These are phyloP conservation scores for Teratosphaeria gauchensis DNA, from an alignment of 2,329 filamentous ascomycete species.

Conservation along the genomic window DNA sequence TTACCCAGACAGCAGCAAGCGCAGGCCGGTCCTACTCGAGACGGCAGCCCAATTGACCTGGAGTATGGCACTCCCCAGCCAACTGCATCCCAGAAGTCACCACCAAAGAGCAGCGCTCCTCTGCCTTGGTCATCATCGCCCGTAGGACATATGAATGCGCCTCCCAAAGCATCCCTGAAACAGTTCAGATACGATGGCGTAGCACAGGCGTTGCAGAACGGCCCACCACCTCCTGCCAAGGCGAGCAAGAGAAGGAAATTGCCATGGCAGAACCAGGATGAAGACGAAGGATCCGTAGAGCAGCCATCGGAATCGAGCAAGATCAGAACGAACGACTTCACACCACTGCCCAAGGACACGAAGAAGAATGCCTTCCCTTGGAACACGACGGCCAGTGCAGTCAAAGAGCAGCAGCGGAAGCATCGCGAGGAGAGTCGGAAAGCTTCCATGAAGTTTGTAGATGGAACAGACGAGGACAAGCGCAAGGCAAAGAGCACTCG, in stretches of 20 bases:
- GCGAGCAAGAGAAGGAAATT: constrained; percentile 47
- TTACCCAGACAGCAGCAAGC: constrained; percentile 17
- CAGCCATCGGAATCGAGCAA: constrained; percentile 9
- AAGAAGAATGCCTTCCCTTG: constrained; percentile 44
- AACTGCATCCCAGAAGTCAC: constrained; percentile 24
- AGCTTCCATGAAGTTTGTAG: constrained; percentile 36
- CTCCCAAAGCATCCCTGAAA: neutral
- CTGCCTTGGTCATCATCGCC: constrained; percentile 58
- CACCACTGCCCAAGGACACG: neutral
- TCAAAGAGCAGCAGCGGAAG: constrained; percentile 70
- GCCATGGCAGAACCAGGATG: constrained; percentile 4
- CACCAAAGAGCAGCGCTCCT: constrained; percentile 43
- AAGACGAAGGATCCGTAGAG: constrained; percentile 4
- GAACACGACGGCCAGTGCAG: constrained; percentile 63
- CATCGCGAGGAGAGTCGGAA: constrained; percentile 55
- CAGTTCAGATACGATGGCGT: constrained; percentile 1
- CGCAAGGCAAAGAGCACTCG: constrained; percentile 37
- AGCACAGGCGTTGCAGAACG: constrained; percentile 5
- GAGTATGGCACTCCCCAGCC: constrained; percentile 16
- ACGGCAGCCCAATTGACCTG: constrained; percentile 9
- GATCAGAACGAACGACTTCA: neutral
- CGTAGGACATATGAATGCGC: constrained; percentile 26
- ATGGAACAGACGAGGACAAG: constrained; percentile 38
- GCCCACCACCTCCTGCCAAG: constrained; percentile 14
- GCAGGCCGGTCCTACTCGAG: constrained; percentile 4